Conservation (phyloP, 2,329 filamentous ascomycete genomes). For the Cytospora chrysosperma region DNA sequence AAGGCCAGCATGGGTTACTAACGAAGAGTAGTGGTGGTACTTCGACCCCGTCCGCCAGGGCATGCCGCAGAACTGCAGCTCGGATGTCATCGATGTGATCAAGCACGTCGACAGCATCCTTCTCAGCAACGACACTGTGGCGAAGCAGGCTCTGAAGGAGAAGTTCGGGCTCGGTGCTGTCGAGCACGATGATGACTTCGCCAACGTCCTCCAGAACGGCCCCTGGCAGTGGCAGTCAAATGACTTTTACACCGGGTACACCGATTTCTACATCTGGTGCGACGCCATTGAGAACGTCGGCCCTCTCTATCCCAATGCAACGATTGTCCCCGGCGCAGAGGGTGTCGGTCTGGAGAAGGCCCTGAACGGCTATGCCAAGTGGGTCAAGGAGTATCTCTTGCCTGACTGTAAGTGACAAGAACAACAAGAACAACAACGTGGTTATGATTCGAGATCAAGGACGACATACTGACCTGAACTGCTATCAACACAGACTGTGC, state of each 20-base stretch:
- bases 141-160: constrained; percentile 46
- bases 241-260: constrained; percentile 45
- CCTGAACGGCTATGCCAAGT: constrained; percentile 51
- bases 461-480: not conserved
- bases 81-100: constrained; percentile 51
- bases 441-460: not conserved
- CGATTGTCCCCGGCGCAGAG: constrained; percentile 44
- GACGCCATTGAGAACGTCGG: constrained; percentile 49
- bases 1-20: not conserved
- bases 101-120: constrained; percentile 50
- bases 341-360: constrained; percentile 54
- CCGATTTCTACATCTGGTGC: constrained; percentile 45
- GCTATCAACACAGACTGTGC: constrained; percentile 27
- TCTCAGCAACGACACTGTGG: constrained; percentile 37
- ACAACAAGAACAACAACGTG: not conserved
- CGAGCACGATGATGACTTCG: constrained; percentile 47
- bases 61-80: constrained; percentile 56
- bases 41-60: constrained; percentile 53
- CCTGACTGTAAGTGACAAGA: constrained; percentile 42
- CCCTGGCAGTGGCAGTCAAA: constrained; percentile 59
- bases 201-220: constrained; percentile 50
- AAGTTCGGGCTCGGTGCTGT: constrained; percentile 49
- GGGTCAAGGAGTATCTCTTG: constrained; percentile 41
- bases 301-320: constrained; percentile 42
- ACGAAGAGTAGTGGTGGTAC: constrained; percentile 47